Evolutionary conservation across 179 eudicot genomes (phyloP), one percentile per base, ranked within the genome.

Genomic region (Nepenthes alata): DNA sequence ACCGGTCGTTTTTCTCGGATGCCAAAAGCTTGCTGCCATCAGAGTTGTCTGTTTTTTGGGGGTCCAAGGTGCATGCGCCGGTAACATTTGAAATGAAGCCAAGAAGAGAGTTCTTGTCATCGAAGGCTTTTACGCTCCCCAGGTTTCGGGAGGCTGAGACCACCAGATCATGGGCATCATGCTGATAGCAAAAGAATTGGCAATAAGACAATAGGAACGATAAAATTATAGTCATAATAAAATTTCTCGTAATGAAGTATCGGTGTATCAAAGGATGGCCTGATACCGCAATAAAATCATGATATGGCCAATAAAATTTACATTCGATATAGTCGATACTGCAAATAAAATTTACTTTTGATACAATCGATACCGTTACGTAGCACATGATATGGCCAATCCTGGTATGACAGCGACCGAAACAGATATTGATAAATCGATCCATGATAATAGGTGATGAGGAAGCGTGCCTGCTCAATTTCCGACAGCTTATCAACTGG

Each of bases 401-500:
- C 25, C 25, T 25, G 25, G 25, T 25, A 25, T 25, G 1, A 1
- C 25, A 25, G 25, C 6, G 15, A 34, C 0, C 7, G 4, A 11
- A 47, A 35, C 8, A 14, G 35, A 44, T 44, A 44, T 4, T 44
- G n/a, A 3, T 1, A 57, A 37, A 63, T 4, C 38, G 36, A 1
- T 16, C 51, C 11, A 10, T 6, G 50, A 36, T 37, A 37, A 3
- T 41, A 38, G 66, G 53, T 35, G 47, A 65, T 5, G 53, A 66
- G 65, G 66, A 74, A 66, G 53, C 54, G 35, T 77, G 59, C 96
- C 96, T 86, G 85, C 53, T 86, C 85, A 38, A 65, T 70, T 74
- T 89, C 93, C 55, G 96, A 70, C 47, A 86, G 79, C 74, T 86
- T 72, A 63, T 85, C 88, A 5, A 65, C 5, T 44, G 76, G 67